Conservation (phyloP, 2,329 filamentous ascomycete species). For the Colletotrichum sp. region DNA sequence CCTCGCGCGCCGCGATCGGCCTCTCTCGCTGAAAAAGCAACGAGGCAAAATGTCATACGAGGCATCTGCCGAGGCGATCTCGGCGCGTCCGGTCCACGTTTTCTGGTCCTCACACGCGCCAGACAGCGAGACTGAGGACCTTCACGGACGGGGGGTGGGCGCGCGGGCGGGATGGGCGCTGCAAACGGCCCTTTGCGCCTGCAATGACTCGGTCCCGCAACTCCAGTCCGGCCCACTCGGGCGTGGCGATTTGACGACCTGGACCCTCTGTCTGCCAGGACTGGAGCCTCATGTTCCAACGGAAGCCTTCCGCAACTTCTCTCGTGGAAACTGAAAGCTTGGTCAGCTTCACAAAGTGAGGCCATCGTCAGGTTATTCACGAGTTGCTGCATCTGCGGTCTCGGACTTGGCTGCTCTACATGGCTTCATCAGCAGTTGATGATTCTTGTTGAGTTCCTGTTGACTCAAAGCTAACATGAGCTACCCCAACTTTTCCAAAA, state of each 20-base stretch:
- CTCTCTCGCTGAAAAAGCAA: background rate
- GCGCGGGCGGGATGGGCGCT: background rate
- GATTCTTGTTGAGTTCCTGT: background rate
- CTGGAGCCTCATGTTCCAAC: slow-evolving; percentile 11
- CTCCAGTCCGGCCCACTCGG: slow-evolving; percentile 13
- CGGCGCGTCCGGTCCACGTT: slow-evolving; percentile 9
- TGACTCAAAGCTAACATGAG: background rate
- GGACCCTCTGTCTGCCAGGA: background rate
- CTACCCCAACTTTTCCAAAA: background rate
- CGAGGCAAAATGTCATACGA: slow-evolving; percentile 12
- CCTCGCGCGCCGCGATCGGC: slow-evolving; percentile 15
- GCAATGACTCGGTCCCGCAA: slow-evolving; percentile 11
- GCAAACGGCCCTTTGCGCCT: background rate
- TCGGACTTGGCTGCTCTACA: background rate
- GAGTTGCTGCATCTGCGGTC: background rate
- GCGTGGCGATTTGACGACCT: slow-evolving; percentile 9
- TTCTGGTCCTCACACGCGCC: background rate
- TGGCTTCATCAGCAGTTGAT: background rate
- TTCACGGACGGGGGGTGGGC: background rate
- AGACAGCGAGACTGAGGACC: background rate
- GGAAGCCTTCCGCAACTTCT: slow-evolving; percentile 6
- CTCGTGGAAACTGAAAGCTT: background rate
- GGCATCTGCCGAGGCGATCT: slow-evolving; percentile 15
- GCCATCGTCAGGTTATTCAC: background rate
- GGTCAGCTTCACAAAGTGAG: background rate